Percentiles rank a stretch among this genome's conserved stretches.
Evolutionary conservation across 768 basidiomycete genomes (phyloP).

Genomic region (Crassisporium funariophilum): DNA sequence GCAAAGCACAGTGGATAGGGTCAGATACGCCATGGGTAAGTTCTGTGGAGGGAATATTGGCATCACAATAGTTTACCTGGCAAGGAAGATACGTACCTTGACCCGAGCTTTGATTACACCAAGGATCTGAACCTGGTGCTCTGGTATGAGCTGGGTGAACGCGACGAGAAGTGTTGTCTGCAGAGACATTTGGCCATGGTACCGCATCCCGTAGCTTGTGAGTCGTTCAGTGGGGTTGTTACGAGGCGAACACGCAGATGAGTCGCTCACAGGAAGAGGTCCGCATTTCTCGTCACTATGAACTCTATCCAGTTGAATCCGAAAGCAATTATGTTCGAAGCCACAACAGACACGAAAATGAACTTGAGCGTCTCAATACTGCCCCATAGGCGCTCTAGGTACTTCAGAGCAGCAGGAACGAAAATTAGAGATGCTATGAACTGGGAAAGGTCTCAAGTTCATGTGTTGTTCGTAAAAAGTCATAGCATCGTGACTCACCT

Average conservation of each 20-base stretch:
- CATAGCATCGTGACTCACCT: conserved; percentile 56
- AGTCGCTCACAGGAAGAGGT: conserved; percentile 73
- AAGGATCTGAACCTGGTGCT: conserved; percentile 94
- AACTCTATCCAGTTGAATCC: conserved; percentile 90
- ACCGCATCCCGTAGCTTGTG: conserved; percentile 80
- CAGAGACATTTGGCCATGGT: conserved; percentile 92
- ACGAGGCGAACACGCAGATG: too few relatives aligned
- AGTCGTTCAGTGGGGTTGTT: too few relatives aligned
- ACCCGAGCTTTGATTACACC: conserved; percentile 84
- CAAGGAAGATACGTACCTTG: conserved; percentile 59
- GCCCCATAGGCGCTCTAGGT: conserved; percentile 96
- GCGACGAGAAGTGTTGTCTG: conserved; percentile 90
- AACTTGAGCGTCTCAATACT: conserved; percentile 84
- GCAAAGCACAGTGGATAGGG: conserved; percentile 84
- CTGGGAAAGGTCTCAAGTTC: conserved; percentile 42
- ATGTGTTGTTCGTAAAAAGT: conserved; percentile 1
- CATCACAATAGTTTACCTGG: not conserved
- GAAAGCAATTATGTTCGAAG: conserved; percentile 87
- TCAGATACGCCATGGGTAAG: conserved; percentile 93
- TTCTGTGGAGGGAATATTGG: conserved; percentile 49
- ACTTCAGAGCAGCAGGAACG: conserved; percentile 82
- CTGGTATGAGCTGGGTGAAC: conserved; percentile 96
- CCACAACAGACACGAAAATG: conserved; percentile 72
- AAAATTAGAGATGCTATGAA: conserved; percentile 74
- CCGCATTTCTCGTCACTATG: conserved; percentile 64